These are phyloP conservation scores for Nemania abortiva DNA, from an alignment of 2,329 filamentous ascomycete genomes.

Conservation along the genomic window DNA sequence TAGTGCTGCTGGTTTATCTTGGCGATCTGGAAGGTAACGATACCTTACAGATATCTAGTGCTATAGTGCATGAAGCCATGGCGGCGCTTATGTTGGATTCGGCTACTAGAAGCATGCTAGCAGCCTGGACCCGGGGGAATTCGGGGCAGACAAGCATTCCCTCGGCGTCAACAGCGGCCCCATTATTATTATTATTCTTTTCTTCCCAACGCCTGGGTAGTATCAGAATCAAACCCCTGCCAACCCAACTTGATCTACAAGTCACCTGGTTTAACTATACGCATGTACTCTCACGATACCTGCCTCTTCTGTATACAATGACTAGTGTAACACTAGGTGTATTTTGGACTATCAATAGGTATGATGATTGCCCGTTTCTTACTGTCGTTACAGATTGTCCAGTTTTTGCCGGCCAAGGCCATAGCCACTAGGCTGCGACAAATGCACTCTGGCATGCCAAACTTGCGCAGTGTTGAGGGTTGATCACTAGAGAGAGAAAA, in stretches of 20 bases:
- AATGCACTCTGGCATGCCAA: not conserved
- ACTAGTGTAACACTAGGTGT: slow-evolving; percentile 21
- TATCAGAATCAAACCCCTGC: slow-evolving; percentile 28
- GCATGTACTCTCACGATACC: slow-evolving; percentile 18
- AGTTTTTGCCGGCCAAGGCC: not conserved
- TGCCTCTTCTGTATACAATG: slow-evolving; percentile 22
- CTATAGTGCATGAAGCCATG: slow-evolving; percentile 13
- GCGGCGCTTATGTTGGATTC: slow-evolving; percentile 30
- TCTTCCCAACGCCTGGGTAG: slow-evolving; percentile 8
- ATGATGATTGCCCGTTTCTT: slow-evolving; percentile 25
- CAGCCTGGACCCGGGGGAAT: slow-evolving; percentile 29
- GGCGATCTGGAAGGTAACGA: slow-evolving; percentile 32
- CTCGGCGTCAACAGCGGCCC: slow-evolving; percentile 31
- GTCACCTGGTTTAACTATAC: slow-evolving; percentile 27
- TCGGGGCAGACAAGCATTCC: slow-evolving; percentile 20
- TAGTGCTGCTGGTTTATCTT: slow-evolving; percentile 20
- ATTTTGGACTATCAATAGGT: slow-evolving; percentile 1
- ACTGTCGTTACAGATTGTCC: slow-evolving; percentile 7
- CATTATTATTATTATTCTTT: slow-evolving; percentile 15
- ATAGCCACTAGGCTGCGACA: not conserved
- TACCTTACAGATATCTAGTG: slow-evolving; percentile 16
- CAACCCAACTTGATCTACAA: slow-evolving; percentile 34
- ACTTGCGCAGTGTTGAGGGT: not conserved
- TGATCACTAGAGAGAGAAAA: not conserved
- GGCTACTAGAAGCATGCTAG: slow-evolving; percentile 27